Percentiles rank a stretch among this genome's conserved stretches.
These are phyloP conservation scores for Hansfordia pulvinata DNA, from an alignment of 2,329 filamentous ascomycete species.

Conservation along the genomic window DNA sequence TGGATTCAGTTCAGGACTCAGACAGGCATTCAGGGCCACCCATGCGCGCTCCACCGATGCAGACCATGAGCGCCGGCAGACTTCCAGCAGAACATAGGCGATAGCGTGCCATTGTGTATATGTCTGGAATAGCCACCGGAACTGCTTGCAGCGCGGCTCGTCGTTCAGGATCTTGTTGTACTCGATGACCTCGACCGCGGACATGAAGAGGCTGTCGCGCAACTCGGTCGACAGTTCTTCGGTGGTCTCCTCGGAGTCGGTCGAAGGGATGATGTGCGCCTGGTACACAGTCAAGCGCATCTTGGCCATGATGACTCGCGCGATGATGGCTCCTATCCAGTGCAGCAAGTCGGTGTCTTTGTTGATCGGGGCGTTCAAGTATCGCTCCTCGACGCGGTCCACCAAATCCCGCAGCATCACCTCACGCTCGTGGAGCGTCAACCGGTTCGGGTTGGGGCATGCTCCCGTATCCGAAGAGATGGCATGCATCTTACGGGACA, in stretches of 20 bases:
- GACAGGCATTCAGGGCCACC: slow-evolving; percentile 25
- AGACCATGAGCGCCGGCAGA: slow-evolving; percentile 33
- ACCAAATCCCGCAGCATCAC: slow-evolving; percentile 30
- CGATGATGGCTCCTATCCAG: slow-evolving; percentile 34
- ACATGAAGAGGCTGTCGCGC: slow-evolving; percentile 29
- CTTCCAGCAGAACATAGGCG: slow-evolving; percentile 39
- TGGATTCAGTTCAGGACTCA: slow-evolving; percentile 26
- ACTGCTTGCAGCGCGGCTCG: slow-evolving; percentile 31
- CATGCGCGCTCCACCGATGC: slow-evolving; percentile 35
- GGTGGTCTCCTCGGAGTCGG: slow-evolving; percentile 24
- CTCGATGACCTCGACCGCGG: slow-evolving; percentile 40
- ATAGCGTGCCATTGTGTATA: slow-evolving; percentile 47
- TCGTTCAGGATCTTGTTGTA: slow-evolving; percentile 39
- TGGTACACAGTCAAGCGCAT: slow-evolving; percentile 41
- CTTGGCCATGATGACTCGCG: slow-evolving; percentile 37
- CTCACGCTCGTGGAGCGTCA: slow-evolving; percentile 27
- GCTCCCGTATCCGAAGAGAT: slow-evolving; percentile 17
- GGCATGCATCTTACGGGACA: slow-evolving; percentile 22
- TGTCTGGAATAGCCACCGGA: slow-evolving; percentile 45
- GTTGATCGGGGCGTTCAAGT: slow-evolving; percentile 34
- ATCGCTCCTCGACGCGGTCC: slow-evolving; percentile 35
- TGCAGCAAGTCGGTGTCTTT: slow-evolving; percentile 28
- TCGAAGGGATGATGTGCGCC: too few species aligned
- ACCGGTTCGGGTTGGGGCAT: slow-evolving; percentile 15
- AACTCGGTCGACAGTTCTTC: slow-evolving; percentile 23